Conservation (phyloP, 805 yeast genomes). For the Candida alai region DNA sequence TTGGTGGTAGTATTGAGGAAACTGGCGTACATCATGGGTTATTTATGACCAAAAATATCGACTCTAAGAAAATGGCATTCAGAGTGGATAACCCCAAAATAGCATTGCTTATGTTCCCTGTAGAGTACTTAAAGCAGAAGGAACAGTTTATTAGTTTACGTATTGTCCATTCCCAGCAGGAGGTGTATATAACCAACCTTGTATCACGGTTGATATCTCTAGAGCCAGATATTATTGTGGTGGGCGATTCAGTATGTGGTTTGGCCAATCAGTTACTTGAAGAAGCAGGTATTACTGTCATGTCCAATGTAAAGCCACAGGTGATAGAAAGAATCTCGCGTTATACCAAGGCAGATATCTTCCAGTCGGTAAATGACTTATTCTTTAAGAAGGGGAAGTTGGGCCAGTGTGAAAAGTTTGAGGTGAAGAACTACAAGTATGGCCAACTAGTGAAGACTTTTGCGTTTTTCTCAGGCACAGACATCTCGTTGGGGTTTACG, state of each 20-base stretch:
- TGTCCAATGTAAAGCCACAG: constrained; percentile 74
- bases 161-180: constrained; percentile 82
- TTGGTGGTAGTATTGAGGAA: constrained; percentile 67
- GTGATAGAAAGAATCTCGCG: constrained; percentile 76
- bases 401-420: constrained; percentile 73
- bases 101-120: constrained; percentile 80
- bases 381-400: constrained; percentile 56
- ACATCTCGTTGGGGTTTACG: constrained; percentile 72
- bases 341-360: constrained; percentile 79
- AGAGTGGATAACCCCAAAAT: constrained; percentile 65
- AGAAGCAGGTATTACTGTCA: constrained; percentile 76
- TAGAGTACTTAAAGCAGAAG: constrained; percentile 76
- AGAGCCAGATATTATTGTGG: constrained; percentile 73
- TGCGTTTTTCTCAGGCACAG: constrained; percentile 76
- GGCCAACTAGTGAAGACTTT: constrained; percentile 62
- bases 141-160: constrained; percentile 79
- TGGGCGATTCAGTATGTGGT: constrained; percentile 79
- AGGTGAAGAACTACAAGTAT: constrained; percentile 61
- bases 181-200: constrained; percentile 75
- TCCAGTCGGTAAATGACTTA: constrained; percentile 79
- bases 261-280: constrained; percentile 69
- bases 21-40: constrained; percentile 70
- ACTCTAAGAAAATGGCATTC: constrained; percentile 74
- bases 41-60: constrained; percentile 79
- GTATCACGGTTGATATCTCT: constrained; percentile 75